A percentile compares a stretch with the other conserved stretches of the same genome.
Evolutionary conservation across 176 grass and related monocot species (phyloP).

Genomic region (Secale cereale): DNA sequence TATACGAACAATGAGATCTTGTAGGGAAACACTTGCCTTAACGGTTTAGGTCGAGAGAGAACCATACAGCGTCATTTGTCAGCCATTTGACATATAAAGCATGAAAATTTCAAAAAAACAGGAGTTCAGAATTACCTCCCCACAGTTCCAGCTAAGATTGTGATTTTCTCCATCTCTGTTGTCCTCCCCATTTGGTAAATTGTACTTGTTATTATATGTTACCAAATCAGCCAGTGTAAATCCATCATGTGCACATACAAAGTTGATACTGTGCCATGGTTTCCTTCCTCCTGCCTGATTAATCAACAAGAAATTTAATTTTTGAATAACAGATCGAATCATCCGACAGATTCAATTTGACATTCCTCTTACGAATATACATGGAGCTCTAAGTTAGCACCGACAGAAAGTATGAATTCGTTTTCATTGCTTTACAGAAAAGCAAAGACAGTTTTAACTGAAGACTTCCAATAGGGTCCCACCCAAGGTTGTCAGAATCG

Average conservation of each 20-base stretch:
- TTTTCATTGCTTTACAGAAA: background rate
- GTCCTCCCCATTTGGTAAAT: slow-evolving; percentile 79
- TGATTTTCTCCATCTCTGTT: slow-evolving; percentile 97
- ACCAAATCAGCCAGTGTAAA: slow-evolving; percentile 98
- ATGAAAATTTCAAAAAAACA: slow-evolving; percentile 11
- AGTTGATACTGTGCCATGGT: slow-evolving; percentile 94
- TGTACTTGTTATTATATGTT: slow-evolving; percentile 91
- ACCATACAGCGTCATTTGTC: slow-evolving; percentile 23
- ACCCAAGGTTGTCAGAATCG: too few relatives aligned
- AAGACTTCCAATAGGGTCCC: background rate
- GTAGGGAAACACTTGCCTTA: background rate
- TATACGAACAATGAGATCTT: background rate
- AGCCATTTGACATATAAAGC: slow-evolving; percentile 22
- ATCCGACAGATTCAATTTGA: background rate
- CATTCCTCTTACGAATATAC: background rate
- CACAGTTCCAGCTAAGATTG: slow-evolving; percentile 98
- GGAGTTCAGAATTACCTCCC: slow-evolving; percentile 53
- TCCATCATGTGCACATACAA: slow-evolving; percentile 96
- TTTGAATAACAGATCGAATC: background rate
- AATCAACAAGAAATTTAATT: slow-evolving; percentile 14
- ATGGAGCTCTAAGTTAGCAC: background rate
- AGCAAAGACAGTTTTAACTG: background rate
- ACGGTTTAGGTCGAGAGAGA: background rate
- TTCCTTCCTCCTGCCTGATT: slow-evolving; percentile 86
- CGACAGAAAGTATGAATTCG: background rate